phyloP scores from a whole-genome alignment of 257 asterid species.

The Solanum lycopersicoides region DNA sequence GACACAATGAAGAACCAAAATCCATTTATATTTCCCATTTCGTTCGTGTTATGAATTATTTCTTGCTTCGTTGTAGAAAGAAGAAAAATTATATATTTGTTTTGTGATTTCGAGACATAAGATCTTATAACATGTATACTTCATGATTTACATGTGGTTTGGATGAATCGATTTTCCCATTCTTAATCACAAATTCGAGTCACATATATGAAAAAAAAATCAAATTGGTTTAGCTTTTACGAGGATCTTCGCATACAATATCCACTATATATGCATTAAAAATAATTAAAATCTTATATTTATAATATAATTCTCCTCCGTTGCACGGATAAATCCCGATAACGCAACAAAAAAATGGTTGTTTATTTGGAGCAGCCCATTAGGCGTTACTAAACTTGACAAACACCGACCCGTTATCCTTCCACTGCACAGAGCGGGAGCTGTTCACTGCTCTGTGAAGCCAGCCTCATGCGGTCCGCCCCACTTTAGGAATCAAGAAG shows the following conservation, averaged over 20 bases:
- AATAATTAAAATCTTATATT: no score
- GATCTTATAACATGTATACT: no score
- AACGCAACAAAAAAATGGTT: neutral
- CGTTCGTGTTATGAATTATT: neutral
- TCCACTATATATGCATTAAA: no score
- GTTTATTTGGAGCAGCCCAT: neutral
- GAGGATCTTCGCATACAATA: no score
- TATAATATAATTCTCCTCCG: no score
- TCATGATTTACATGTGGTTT: neutral
- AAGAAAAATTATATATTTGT: neutral
- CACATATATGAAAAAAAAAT: no score
- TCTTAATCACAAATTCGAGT: no score
- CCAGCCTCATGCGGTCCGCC: neutral
- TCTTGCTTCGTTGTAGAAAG: neutral
- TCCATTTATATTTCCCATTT: neutral
- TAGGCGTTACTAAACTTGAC: neutral
- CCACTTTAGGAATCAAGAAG: neutral
- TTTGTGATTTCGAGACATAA: neutral
- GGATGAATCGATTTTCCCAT: no score
- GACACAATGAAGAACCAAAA: neutral
- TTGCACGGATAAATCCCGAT: no score
- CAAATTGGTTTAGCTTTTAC: rapidly evolving
- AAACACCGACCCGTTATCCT: neutral
- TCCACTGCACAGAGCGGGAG: neutral
- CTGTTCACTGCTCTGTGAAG: neutral